Percentiles rank a stretch among this genome's conserved stretches.
phyloP scores from a whole-genome alignment of 108 stramenopile genomes.

The Schizochytrium sp. region DNA sequence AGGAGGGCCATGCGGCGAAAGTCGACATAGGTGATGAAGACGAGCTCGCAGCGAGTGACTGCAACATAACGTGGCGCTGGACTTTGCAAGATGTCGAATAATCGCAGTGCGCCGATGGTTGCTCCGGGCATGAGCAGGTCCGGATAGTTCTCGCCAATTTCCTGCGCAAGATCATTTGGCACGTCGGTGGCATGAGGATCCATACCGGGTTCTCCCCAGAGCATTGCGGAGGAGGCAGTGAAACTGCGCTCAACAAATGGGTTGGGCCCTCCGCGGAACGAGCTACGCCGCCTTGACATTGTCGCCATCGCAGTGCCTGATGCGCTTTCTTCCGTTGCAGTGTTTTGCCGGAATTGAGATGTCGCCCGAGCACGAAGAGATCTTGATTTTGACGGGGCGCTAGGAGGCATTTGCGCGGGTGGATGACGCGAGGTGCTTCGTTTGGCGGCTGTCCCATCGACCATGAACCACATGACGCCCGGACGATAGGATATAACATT shows the following conservation, averaged over 20 bases:
- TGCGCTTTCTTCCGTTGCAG: neutral
- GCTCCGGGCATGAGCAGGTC: neutral
- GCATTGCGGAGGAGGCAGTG: neutral
- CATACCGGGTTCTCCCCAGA: neutral
- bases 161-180: neutral
- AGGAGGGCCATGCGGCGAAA: neutral
- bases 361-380: neutral
- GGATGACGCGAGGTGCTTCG: neutral
- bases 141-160: neutral
- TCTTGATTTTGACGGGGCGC: neutral
- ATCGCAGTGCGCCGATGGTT: neutral
- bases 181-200: neutral
- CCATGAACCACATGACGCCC: neutral
- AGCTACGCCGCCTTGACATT: neutral
- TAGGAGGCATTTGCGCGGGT: neutral
- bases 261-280: neutral
- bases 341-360: neutral
- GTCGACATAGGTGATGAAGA: neutral
- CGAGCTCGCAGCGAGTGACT: neutral
- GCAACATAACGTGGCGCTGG: neutral
- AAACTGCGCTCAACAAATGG: neutral
- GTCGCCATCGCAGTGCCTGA: neutral
- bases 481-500: neutral
- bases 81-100: neutral
- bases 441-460: neutral